A percentile compares a stretch with the other conserved stretches of the same genome.
phyloP scores from a whole-genome alignment of 2,329 filamentous ascomycete genomes.

The Metarhizium rileyi region DNA sequence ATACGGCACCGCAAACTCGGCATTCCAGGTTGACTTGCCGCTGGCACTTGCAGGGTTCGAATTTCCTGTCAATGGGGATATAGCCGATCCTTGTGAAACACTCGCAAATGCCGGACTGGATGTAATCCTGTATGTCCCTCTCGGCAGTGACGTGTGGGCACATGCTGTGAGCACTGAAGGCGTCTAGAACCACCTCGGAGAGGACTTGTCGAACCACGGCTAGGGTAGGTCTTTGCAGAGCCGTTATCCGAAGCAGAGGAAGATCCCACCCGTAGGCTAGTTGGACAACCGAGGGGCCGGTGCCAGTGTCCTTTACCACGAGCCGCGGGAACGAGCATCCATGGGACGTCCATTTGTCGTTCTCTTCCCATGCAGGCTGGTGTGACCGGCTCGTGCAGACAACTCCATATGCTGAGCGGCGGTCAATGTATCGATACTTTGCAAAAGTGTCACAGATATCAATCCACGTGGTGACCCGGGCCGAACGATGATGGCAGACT shows the following conservation, averaged over 20 bases:
- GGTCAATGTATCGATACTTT: not conserved
- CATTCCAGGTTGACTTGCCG: not conserved
- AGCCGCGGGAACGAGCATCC: not conserved
- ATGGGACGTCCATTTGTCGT: not conserved
- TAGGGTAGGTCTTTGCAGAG: not conserved
- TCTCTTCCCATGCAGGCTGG: not conserved
- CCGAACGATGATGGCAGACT: constrained; percentile 1
- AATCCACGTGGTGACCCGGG: not conserved
- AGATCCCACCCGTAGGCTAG: not conserved
- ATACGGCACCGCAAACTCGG: constrained; percentile 1
- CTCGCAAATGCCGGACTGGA: too few relatives aligned
- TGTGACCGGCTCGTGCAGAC: not conserved
- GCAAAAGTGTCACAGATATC: not conserved
- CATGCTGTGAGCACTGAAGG: not conserved
- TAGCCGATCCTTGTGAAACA: too few relatives aligned
- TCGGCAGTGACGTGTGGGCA: too few relatives aligned
- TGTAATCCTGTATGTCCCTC: too few relatives aligned
- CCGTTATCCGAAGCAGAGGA: not conserved
- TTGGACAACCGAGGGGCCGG: not conserved
- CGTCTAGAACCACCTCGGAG: not conserved
- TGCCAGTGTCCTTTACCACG: too few relatives aligned
- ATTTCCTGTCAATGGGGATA: too few relatives aligned
- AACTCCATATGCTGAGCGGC: not conserved
- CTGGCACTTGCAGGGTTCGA: not conserved
- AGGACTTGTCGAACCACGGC: not conserved